Evolutionary conservation across 2,329 filamentous ascomycete genomes (phyloP).

Genomic region (Penicillium vulpinum): DNA sequence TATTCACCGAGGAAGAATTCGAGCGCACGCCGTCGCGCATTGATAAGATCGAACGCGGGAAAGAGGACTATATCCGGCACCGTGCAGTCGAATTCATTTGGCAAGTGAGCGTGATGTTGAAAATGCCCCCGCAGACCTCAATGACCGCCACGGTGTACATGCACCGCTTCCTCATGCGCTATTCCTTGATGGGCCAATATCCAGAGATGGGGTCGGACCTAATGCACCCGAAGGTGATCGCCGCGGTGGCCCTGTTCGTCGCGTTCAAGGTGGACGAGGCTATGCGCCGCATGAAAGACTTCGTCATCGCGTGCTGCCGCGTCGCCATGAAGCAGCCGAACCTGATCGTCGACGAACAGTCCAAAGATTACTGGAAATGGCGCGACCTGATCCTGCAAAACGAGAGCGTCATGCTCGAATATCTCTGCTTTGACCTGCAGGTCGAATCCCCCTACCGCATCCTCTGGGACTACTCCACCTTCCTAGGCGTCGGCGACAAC

Average conservation of each 20-base stretch:
- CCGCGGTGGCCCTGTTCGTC: slow-evolving; percentile 86
- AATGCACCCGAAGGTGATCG: slow-evolving; percentile 90
- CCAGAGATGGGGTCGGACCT: slow-evolving; percentile 60
- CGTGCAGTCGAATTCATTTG: slow-evolving; percentile 97
- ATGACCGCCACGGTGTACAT: slow-evolving; percentile 93
- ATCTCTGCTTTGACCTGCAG: slow-evolving; percentile 89
- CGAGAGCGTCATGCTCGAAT: slow-evolving; percentile 89
- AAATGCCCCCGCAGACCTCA: slow-evolving; percentile 58
- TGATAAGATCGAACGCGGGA: slow-evolving; percentile 73
- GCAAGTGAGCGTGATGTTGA: slow-evolving; percentile 68
- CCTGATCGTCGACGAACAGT: slow-evolving; percentile 90
- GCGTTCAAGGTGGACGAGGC: slow-evolving; percentile 98
- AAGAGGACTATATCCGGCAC: slow-evolving; percentile 77
- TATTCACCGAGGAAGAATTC: slow-evolving; percentile 82
- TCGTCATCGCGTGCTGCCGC: slow-evolving; percentile 90
- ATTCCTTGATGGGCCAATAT: slow-evolving; percentile 69
- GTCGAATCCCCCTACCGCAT: slow-evolving; percentile 84
- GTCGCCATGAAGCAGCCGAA: slow-evolving; percentile 93
- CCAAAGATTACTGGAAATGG: slow-evolving; percentile 98
- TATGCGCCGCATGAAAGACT: slow-evolving; percentile 89
- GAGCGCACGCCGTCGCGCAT: slow-evolving; percentile 78
- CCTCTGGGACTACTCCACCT: slow-evolving; percentile 76
- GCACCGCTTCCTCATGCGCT: slow-evolving; percentile 92
- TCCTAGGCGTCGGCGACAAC: slow-evolving; percentile 73
- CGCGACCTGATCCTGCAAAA: slow-evolving; percentile 88